Conservation (phyloP, 495 filamentous ascomycete genomes). For the Neurospora sp. region DNA sequence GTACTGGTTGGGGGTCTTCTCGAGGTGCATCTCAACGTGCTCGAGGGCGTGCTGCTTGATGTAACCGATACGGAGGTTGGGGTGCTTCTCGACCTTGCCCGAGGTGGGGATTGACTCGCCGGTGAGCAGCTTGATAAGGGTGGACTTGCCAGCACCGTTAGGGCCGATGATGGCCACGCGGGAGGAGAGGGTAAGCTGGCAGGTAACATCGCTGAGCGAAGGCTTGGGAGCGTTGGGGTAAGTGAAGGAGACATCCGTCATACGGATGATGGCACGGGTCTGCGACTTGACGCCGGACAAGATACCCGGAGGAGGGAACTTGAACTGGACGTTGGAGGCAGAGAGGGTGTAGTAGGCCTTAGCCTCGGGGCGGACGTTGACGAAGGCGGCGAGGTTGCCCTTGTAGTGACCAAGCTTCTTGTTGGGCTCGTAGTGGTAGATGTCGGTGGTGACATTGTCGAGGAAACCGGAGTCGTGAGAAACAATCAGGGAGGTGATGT, state of each 20-base stretch:
- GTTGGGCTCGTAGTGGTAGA: constrained; percentile 91
- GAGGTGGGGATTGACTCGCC: constrained; percentile 80
- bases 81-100: constrained; percentile 95
- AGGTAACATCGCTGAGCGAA: constrained; percentile 76
- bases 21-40: constrained; percentile 98
- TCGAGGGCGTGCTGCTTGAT: constrained; percentile 99
- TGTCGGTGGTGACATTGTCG: constrained; percentile 94
- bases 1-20: constrained; percentile 98
- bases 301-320: constrained; percentile 93
- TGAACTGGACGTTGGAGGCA: constrained; percentile 84
- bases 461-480: constrained; percentile 97
- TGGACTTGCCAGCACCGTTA: constrained; percentile 98
- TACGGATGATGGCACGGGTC: constrained; percentile 88
- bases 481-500: constrained; percentile 96
- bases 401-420: constrained; percentile 96
- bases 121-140: constrained; percentile 95
- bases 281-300: constrained; percentile 88
- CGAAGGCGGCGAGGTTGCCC: constrained; percentile 89
- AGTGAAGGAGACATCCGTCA: constrained; percentile 82
- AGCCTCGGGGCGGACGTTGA: constrained; percentile 85
- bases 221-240: constrained; percentile 83
- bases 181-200: constrained; percentile 78
- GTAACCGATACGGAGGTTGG: constrained; percentile 96
- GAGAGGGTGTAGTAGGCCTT: constrained; percentile 98
- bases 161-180: constrained; percentile 91